A percentile compares a stretch with the other conserved stretches of the same genome.
These are phyloP conservation scores for Datura wrightii DNA, from an alignment of 257 asterid species.

Conservation along the genomic window DNA sequence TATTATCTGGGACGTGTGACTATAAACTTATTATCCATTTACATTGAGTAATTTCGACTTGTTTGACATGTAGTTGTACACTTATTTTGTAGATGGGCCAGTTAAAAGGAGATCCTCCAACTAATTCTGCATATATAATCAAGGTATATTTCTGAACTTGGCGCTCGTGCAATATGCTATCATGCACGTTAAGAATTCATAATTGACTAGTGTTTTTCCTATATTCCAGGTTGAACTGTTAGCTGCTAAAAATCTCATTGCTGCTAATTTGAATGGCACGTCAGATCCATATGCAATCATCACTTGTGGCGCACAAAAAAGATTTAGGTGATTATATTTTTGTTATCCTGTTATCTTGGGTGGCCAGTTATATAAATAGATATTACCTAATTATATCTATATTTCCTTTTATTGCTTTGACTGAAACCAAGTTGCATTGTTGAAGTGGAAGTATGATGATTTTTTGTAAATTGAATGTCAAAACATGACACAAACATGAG, in stretches of 20 bases:
- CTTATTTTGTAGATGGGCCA: conserved; percentile 79
- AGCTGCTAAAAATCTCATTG: conserved; percentile 92
- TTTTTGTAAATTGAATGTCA: conserved; percentile 13
- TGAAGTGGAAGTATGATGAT: background rate
- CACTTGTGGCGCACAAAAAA: conserved; percentile 80
- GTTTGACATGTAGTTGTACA: conserved; percentile 89
- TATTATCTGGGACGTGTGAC: background rate
- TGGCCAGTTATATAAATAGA: conserved; percentile 3
- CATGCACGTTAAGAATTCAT: conserved; percentile 8
- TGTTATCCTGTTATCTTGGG: conserved; percentile 26
- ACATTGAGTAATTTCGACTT: conserved; percentile 57
- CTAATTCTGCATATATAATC: conserved; percentile 63
- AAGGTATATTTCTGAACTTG: conserved; percentile 60
- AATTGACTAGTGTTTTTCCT: conserved; percentile 23
- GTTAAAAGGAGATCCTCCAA: conserved; percentile 56
- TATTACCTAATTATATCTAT: conserved; percentile 8
- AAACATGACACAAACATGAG: background rate
- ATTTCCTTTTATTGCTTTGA: background rate
- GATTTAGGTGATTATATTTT: conserved; percentile 65
- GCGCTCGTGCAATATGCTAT: conserved; percentile 3
- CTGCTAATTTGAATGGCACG: conserved; percentile 85
- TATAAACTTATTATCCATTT: conserved; percentile 28
- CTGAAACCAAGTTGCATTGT: conserved; percentile 1
- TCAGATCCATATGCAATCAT: conserved; percentile 94
- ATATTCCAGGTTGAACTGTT: conserved; percentile 79